phyloP scores from a whole-genome alignment of 805 yeast species.

The Nakazawaea ambrosiae region DNA sequence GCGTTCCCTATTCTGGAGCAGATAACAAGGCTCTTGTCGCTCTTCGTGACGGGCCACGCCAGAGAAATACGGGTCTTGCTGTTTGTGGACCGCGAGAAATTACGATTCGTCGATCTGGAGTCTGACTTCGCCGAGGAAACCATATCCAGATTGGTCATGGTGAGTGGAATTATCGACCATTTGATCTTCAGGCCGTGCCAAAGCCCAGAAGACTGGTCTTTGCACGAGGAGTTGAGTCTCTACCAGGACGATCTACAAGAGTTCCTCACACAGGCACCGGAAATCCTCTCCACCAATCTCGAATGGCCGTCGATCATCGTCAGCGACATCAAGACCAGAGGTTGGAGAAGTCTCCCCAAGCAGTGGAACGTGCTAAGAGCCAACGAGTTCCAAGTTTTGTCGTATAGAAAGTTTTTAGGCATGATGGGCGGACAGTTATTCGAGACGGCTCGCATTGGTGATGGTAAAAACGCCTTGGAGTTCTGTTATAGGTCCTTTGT shows the following conservation, averaged over 20 bases:
- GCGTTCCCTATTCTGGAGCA: conserved; percentile 11
- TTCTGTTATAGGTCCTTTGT: conserved; percentile 35
- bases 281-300: not conserved
- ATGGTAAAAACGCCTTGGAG: conserved; percentile 5
- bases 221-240: conserved; percentile 15
- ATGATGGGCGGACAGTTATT: conserved; percentile 20
- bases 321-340: conserved; percentile 60
- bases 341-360: conserved; percentile 33
- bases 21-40: conserved; percentile 30
- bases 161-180: conserved; percentile 63
- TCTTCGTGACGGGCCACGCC: conserved; percentile 44
- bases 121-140: conserved; percentile 10
- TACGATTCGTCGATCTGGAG: conserved; percentile 11
- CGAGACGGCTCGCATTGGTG: conserved; percentile 10
- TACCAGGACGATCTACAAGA: conserved; percentile 16
- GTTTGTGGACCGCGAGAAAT: conserved; percentile 28
- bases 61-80: conserved; percentile 59
- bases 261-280: conserved; percentile 13
- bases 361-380: conserved; percentile 41
- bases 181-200: conserved; percentile 22
- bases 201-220: conserved; percentile 12
- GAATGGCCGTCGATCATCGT: conserved; percentile 23
- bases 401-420: conserved; percentile 46
- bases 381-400: conserved; percentile 53
- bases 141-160: conserved; percentile 28